Evolutionary conservation across 2,329 filamentous ascomycete genomes (phyloP).

Genomic region (Scleromitrula shiraiana): DNA sequence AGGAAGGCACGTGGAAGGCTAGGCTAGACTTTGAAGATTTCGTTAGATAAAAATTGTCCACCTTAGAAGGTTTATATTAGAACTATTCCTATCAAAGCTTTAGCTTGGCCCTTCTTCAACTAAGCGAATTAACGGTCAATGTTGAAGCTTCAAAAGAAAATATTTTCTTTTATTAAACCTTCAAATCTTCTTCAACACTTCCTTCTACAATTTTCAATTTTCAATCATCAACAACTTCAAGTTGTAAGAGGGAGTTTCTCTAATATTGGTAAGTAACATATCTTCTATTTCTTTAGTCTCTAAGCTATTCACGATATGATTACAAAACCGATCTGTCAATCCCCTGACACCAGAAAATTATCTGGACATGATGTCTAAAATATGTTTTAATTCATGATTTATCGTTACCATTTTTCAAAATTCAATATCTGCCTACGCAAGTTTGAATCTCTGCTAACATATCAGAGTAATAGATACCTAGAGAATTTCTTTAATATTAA

Average conservation of each 20-base stretch:
- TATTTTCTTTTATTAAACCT: too few relatives aligned
- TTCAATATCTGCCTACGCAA: background rate
- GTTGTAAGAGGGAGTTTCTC: background rate
- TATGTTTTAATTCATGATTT: conserved; percentile 43
- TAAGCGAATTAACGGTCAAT: too few relatives aligned
- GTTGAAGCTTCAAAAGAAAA: too few relatives aligned
- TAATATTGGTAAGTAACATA: conserved; percentile 1
- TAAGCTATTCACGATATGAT: conserved; percentile 46
- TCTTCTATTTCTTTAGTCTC: background rate
- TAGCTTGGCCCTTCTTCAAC: too few relatives aligned
- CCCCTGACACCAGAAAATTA: conserved; percentile 52
- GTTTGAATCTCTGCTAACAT: background rate
- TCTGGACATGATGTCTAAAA: conserved; percentile 40
- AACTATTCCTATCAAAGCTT: too few relatives aligned
- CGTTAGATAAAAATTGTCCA: too few relatives aligned
- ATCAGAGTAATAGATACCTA: background rate
- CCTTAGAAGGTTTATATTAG: too few relatives aligned
- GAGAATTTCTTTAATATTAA: background rate
- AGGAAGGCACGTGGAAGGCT: too few relatives aligned
- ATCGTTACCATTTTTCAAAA: conserved; percentile 22
- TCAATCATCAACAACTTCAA: too few relatives aligned
- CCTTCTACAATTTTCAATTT: too few relatives aligned
- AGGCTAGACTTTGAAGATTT: too few relatives aligned
- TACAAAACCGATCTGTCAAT: conserved; percentile 72
- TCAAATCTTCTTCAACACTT: too few relatives aligned